These are phyloP conservation scores for Orbilia blumenaviensis DNA, from an alignment of 2,329 filamentous ascomycete genomes.

Conservation along the genomic window DNA sequence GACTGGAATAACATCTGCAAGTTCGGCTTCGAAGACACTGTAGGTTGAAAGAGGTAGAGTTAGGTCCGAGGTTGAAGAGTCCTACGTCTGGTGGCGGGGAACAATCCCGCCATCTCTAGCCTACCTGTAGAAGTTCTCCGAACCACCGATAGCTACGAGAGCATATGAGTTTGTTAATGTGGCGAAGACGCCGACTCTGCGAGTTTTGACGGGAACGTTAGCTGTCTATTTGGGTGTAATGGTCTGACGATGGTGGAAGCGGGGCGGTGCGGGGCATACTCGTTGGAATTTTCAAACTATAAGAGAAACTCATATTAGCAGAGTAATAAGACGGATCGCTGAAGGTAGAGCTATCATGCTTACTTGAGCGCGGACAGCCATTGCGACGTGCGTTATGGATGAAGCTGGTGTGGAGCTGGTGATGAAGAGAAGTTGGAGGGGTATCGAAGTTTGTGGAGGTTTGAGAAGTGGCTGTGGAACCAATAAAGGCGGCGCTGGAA, in stretches of 20 bases:
- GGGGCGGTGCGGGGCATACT: constrained; percentile 67
- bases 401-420: constrained; percentile 1
- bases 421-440: constrained; percentile 22
- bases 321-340: neutral
- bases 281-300: constrained; percentile 88
- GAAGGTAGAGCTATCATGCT: neutral
- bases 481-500: neutral
- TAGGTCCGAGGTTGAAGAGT: neutral
- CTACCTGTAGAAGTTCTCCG: constrained; percentile 97
- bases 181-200: constrained; percentile 92
- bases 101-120: constrained; percentile 54
- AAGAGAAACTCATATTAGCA: constrained; percentile 6
- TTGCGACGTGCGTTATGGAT: constrained; percentile 31
- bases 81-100: neutral
- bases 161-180: constrained; percentile 98
- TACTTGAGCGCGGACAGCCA: constrained; percentile 56
- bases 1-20: constrained; percentile 96
- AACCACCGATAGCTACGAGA: constrained; percentile 90
- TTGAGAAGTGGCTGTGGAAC: neutral
- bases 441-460: constrained; percentile 12
- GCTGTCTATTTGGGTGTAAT: constrained; percentile 16
- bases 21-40: constrained; percentile 95
- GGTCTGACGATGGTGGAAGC: neutral
- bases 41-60: constrained; percentile 74
- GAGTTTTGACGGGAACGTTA: constrained; percentile 53